Evolutionary conservation across 2,329 filamentous ascomycete genomes (phyloP), one percentile per base, ranked within the genome.

Genomic region (Phialophora expanda): DNA sequence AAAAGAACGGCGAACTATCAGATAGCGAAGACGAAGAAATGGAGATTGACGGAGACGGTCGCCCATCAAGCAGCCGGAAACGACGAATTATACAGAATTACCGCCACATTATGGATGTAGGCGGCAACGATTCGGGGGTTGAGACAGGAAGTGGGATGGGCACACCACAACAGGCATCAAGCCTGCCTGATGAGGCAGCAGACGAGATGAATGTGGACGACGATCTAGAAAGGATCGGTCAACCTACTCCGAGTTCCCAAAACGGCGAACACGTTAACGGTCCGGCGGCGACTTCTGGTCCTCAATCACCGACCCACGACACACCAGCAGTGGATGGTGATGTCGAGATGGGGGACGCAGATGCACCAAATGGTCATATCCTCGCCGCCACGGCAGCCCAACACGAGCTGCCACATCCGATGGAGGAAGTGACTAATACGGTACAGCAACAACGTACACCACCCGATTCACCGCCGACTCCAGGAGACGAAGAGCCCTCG

Each of bases 21-120:
- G 91, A 95, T 51, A 96, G 91, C 69, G 93, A 96, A 67, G 92
- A 97, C 66, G 94, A 98, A 73, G 92, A 96, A 11, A 87, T 92
- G 78, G 76, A 76, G 58, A 22, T 51, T 22, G 77, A 77, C 17
- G 86, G 90, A 62, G 87, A 90, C 3, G 90, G 90, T 71, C 93
- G 97, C 74, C 87, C 93, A 53, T 90, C 92, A 65, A 46, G 28
- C 20, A 90, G 93, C 51, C 95, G 91, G 69, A 92, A 96, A 68
- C 92, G 97, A 66, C 93, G 97, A 72, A 92, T 96, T 7, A 86
- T 92, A 77, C 84, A 85, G 44, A 92, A 95, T 71, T 94, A 93
- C 17, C 80, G 85, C 56, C 86, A 89, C 66, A 87, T 89, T 63
- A 85, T 85, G 77, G 87, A 88, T 70, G 66, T 66, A n/a, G 67